phyloP scores from a whole-genome alignment of 306 rosid species.

The Cucumis melo region DNA sequence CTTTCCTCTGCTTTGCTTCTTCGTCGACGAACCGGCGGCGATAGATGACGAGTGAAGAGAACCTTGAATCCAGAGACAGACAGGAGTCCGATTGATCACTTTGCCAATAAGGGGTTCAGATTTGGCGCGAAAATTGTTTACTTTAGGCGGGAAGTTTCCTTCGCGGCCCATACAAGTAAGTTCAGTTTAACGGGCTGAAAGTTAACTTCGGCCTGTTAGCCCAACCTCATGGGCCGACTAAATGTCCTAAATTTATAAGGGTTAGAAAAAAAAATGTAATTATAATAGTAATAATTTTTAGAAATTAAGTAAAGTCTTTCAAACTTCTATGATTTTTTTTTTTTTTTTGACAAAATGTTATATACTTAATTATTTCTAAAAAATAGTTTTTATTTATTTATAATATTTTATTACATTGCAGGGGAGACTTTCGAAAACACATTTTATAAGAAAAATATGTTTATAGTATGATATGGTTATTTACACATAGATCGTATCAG shows the following conservation, averaged over 20 bases:
- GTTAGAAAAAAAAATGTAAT: too few relatives aligned
- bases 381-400: too few relatives aligned
- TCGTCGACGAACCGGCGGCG: constrained; percentile 11
- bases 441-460: too few relatives aligned
- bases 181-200: neutral
- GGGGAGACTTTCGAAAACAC: too few relatives aligned
- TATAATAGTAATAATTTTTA: too few relatives aligned
- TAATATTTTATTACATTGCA: too few relatives aligned
- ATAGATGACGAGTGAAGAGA: constrained; percentile 11
- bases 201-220: neutral
- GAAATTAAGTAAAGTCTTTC: too few relatives aligned
- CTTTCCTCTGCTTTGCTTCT: neutral
- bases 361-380: too few relatives aligned
- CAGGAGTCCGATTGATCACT: neutral
- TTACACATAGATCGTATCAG: too few relatives aligned
- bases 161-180: neutral
- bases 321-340: too few relatives aligned
- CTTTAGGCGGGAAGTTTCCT: neutral
- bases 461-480: too few relatives aligned
- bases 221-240: neutral
- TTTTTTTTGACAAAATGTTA: too few relatives aligned
- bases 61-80: neutral
- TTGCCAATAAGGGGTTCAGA: neutral
- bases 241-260: neutral
- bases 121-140: neutral